These are phyloP conservation scores for Pisolithus orientalis DNA, from an alignment of 768 basidiomycete species.

Conservation along the genomic window DNA sequence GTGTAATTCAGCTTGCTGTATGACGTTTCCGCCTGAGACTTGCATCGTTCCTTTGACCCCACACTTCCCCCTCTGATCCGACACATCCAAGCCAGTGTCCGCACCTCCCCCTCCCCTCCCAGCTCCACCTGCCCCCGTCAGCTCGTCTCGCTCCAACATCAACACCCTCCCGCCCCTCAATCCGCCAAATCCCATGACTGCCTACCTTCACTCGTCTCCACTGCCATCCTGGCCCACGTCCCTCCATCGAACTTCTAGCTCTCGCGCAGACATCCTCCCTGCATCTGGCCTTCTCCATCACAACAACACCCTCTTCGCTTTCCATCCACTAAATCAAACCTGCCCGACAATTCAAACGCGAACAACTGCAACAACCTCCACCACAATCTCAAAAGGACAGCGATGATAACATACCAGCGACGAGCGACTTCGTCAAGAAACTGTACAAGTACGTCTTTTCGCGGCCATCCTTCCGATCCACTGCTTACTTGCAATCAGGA, in stretches of 20 bases:
- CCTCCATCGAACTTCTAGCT: slow-evolving; percentile 34
- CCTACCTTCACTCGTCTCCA: slow-evolving; percentile 21
- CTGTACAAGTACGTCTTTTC: slow-evolving; percentile 67
- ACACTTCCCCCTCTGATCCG: too few species aligned
- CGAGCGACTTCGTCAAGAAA: slow-evolving; percentile 92
- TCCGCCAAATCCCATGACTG: slow-evolving; percentile 22
- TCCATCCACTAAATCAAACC: slow-evolving; percentile 17
- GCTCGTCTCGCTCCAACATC: slow-evolving; percentile 26
- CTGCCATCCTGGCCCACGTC: slow-evolving; percentile 17
- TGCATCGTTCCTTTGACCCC: too few species aligned
- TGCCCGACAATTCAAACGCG: slow-evolving; percentile 23
- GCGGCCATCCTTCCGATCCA: not conserved
- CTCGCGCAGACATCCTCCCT: slow-evolving; percentile 36
- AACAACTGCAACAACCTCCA: slow-evolving; percentile 17
- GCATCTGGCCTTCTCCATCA: slow-evolving; percentile 9
- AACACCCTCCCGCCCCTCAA: slow-evolving; percentile 39
- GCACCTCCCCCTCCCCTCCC: slow-evolving; percentile 39
- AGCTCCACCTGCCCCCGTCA: slow-evolving; percentile 35
- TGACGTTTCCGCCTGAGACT: too few species aligned
- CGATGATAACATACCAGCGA: slow-evolving; percentile 80
- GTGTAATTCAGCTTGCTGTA: too few species aligned
- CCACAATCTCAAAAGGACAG: slow-evolving; percentile 26
- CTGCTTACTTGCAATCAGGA: slow-evolving; percentile 39
- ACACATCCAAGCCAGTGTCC: slow-evolving; percentile 13
- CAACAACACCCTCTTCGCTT: slow-evolving; percentile 16